Conservation (phyloP, 2,329 filamentous ascomycete genomes). For the Periconia sp. region DNA sequence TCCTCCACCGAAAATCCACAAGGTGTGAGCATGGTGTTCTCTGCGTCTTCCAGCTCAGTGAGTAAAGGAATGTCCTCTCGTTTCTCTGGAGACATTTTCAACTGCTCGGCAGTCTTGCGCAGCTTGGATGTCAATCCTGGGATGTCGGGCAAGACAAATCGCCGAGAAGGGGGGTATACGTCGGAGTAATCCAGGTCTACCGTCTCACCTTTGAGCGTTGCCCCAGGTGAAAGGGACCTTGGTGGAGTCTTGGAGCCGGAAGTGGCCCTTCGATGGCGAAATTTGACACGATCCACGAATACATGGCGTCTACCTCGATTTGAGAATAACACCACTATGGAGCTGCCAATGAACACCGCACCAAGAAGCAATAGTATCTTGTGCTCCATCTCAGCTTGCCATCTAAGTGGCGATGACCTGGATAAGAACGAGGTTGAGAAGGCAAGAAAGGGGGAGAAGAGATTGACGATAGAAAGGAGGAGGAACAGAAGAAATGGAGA, state of each 20-base stretch:
- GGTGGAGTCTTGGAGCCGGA: conserved; percentile 57
- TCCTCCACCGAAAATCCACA: conserved; percentile 73
- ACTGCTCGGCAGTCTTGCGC: conserved; percentile 23
- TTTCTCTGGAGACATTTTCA: conserved; percentile 22
- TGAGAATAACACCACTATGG: conserved; percentile 25
- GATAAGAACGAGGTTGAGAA: not conserved
- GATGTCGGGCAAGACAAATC: conserved; percentile 47
- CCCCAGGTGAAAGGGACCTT: conserved; percentile 55
- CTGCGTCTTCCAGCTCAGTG: conserved; percentile 27
- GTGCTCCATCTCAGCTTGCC: conserved; percentile 18
- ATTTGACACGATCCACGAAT: conserved; percentile 42
- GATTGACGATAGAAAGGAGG: not conserved
- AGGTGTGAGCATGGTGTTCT: conserved; percentile 54
- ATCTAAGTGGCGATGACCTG: not conserved
- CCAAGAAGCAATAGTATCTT: conserved; percentile 31
- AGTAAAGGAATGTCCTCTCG: conserved; percentile 25
- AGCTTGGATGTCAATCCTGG: conserved; percentile 25
- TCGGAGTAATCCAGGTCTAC: conserved; percentile 46
- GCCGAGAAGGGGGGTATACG: conserved; percentile 56
- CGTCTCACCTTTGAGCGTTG: conserved; percentile 34
- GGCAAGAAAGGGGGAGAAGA: not conserved
- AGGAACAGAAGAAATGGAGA: not conserved
- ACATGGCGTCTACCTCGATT: conserved; percentile 43
- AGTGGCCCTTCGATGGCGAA: conserved; percentile 43
- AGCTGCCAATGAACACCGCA: conserved; percentile 31